Evolutionary conservation across 495 filamentous ascomycete genomes (phyloP), one percentile per base, ranked within the genome.

Genomic region (Choiromyces venosus): DNA sequence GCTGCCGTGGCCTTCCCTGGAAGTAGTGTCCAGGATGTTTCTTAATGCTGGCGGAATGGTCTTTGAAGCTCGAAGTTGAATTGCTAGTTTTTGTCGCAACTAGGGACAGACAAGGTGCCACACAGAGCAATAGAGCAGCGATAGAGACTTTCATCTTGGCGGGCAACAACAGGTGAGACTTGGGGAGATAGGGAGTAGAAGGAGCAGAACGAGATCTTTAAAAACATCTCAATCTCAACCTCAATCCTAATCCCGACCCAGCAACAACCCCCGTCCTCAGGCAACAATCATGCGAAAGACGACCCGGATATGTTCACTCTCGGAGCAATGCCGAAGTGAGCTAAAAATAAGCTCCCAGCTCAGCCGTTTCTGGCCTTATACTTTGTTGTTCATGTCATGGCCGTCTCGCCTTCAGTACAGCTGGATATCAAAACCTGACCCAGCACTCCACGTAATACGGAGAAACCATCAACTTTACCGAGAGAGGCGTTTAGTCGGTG

Each of bases 21-120:
- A 67, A 64, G 44, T 74, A 74, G 65, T 71, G 38, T 5, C 68
- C 68, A n/a, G 29, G 68, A 37, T 74, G 42, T 37, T 67, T 71
- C 19, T 65, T 18, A 12, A 69, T 71, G 29, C 68, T 52, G 16
- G 73, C 68, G 14, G 73, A 68, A 46, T 70, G 73, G 12, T 46
- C 35, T 2, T 71, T 64, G 36, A 71, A 65, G 37, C n/a, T 64
- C 14, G 42, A 44, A 16, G 14, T 14, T 19, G 42, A 5, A 5
- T 44, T 14, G 42, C 2, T 0, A 21, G 18, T 21, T 1, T 21
- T 19, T 5, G 18, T 44, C 18, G 18, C 42, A 44, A 19, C 42
- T 19, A 44, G 42, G 18, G 42, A 21, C 10, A 44, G 42, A 19
- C 16, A 44, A 21, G 42, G 10, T 44, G 18, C 4, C n/a, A n/a